Base-by-base conservation (phyloP, 306 rosid genomes). In the Mimosa pudica region DNA sequence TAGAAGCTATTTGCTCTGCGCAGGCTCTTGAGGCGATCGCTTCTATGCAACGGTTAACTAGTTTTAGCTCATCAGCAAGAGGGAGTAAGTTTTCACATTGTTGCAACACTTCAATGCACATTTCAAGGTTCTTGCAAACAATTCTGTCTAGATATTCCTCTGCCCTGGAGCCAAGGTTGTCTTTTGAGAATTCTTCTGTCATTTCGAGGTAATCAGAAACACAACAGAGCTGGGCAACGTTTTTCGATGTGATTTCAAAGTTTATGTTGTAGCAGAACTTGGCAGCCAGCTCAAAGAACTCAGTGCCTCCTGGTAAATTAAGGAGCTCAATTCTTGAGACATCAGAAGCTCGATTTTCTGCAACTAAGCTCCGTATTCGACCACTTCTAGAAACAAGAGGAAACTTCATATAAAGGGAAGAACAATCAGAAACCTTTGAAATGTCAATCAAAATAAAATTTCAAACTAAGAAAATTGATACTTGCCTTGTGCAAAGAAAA, bases 331-430 rank as follows among this genome's bases (percentile, higher is more conserved):
- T 90, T 76, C 82, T 85, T 61, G 94, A 85, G 82, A 90, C 83
- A 38, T 88, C 89, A 17, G 94, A 74, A 73, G 86, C 92, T 66
- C 92, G 82, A 79, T 90, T 88, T 67, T 90, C 94, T 44, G 92
- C 91, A 68, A 88, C 94, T 71, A 90, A 64, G 78, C 74, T 88
- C 32, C 94, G 88, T 35, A 88, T 90, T 57, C 92, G 87, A 10
- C 94, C 94, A 67, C 94, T 90, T 82, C 92, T 88, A 58, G 94
- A 88, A 49, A 90, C 92, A 10, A 90, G 92, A 75, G 94, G 94
- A 77, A 90, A 90, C 94, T 90, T 84, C 82, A 82, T 74, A 80
- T 33, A 18, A 74, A 47, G 73, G 58, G 16, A 64, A 67, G 57
- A 49, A 32, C 16, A 47, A 81, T 30, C n/a, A 36, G 17, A 55